Base-by-base conservation (phyloP, 768 basidiomycete genomes). In the Mycena chlorophos region DNA sequence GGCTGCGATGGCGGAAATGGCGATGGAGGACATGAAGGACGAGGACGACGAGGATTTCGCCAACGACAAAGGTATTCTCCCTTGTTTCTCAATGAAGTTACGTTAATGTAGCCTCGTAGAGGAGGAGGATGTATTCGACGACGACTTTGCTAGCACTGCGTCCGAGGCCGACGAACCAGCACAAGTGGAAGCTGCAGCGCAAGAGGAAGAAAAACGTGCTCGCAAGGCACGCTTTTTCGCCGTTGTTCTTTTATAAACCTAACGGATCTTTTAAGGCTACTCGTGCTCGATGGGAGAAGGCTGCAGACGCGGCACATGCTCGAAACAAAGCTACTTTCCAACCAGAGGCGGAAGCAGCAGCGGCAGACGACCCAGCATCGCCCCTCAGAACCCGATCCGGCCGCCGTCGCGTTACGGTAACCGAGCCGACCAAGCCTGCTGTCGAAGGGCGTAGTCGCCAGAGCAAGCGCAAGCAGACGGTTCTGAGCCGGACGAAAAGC, bases 81-180 rank as follows among this genome's bases (percentile, higher is more conserved):
- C 48, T 37, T n/a, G 10, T 17, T 20, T 14, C 10, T 55, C 22
- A 22, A n/a, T 37, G 34, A 27, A 12, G 19, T 45, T 45, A 39
- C 10, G 16, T 40, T 46, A 25, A 50, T 16, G 46, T 43, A 54
- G 51, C 27, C 40, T 14, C 45, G 45, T 64, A 91, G 91, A 89
- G 49, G 91, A 94, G 67, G 85, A 89, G 61, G 91, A 93, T 64
- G 67, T 87, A 6, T 90, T 91, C 56, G 90, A 80, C 60, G 89
- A 88, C 10, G 91, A 94, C 68, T 94, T 94, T 64, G 88, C 85
- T 58, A 89, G 87, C 60, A 93, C 91, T 0, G 91, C 93, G 55
- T 90, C 90, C 38, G 86, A 86, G 56, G 77, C 80, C 1, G 78
- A 80, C n/a, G 78, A 80, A 23, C 81, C 79, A 12, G 72, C 75